These are phyloP conservation scores for Byssochlamys sp. DNA, from an alignment of 2,329 filamentous ascomycete genomes.

Conservation along the genomic window DNA sequence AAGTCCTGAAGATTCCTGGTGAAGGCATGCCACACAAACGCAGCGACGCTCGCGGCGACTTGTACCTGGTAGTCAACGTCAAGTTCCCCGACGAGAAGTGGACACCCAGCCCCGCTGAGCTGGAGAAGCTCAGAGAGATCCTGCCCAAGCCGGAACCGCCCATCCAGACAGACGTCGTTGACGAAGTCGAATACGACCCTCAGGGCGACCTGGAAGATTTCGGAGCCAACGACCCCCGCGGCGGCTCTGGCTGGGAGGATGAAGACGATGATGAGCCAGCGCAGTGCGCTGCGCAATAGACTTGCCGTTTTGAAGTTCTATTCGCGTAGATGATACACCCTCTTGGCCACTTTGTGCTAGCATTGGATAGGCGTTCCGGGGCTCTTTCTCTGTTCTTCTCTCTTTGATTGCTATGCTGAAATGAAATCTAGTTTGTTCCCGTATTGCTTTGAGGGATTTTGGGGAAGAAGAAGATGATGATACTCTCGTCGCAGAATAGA, in stretches of 20 bases:
- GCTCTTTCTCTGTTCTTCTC: background rate
- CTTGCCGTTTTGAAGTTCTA: constrained; percentile 2
- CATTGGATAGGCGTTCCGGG: background rate
- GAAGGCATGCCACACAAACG: constrained; percentile 94
- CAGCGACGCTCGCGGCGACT: constrained; percentile 70
- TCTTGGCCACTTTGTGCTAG: constrained; percentile 1
- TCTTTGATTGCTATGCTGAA: background rate
- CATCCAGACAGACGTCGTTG: constrained; percentile 64
- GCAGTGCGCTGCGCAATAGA: constrained; percentile 43
- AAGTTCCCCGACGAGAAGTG: constrained; percentile 83
- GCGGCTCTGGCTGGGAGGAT: constrained; percentile 40
- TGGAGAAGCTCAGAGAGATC: constrained; percentile 63
- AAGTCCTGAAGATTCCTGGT: constrained; percentile 73
- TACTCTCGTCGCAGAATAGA: too few relatives aligned
- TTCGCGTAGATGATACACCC: constrained; percentile 1
- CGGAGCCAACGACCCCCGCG: constrained; percentile 35
- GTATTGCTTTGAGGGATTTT: background rate
- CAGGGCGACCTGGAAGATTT: constrained; percentile 70
- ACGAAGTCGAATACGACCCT: constrained; percentile 80
- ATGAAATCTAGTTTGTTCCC: background rate
- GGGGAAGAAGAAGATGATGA: too few relatives aligned
- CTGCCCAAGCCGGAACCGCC: constrained; percentile 55
- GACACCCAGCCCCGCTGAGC: constrained; percentile 60
- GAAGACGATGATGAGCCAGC: constrained; percentile 37
- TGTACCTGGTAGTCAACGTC: constrained; percentile 78